Percentiles rank a stretch among this genome's conserved stretches.
phyloP scores from a whole-genome alignment of 2,329 filamentous ascomycete genomes.

The Aspergillus ibericus region DNA sequence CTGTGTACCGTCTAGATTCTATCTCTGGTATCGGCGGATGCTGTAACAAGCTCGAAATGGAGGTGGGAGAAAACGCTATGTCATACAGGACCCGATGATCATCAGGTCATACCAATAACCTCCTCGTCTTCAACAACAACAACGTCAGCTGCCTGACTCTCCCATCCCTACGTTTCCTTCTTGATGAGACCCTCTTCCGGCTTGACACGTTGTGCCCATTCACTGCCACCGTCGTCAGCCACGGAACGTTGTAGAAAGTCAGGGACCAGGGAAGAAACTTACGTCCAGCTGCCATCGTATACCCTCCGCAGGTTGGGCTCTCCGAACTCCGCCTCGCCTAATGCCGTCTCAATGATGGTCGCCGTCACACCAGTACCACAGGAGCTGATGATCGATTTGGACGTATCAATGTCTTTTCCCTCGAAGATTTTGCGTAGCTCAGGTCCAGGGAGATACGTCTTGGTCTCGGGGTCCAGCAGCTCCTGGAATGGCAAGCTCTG shows the following conservation, averaged over 20 bases:
- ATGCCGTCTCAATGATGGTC: conserved; percentile 81
- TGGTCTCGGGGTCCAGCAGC: conserved; percentile 79
- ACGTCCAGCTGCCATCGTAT: conserved; percentile 99
- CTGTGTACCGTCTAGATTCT: neutral
- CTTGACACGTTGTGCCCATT: conserved; percentile 53
- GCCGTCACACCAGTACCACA: conserved; percentile 96
- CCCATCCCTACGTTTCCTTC: conserved; percentile 26
- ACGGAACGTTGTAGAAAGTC: neutral
- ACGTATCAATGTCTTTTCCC: conserved; percentile 74
- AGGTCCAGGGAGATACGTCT: conserved; percentile 71
- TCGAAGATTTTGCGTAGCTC: conserved; percentile 75
- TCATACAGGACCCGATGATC: conserved; percentile 12
- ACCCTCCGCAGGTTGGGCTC: conserved; percentile 67
- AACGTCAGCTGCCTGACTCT: neutral
- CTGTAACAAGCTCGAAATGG: conserved; percentile 7
- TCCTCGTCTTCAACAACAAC: neutral
- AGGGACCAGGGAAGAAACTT: conserved; percentile 49
- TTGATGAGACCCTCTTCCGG: conserved; percentile 49
- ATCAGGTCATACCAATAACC: neutral
- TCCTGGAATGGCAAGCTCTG: conserved; percentile 78
- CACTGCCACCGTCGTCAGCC: conserved; percentile 31
- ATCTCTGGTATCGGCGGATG: conserved; percentile 3
- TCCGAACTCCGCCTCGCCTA: conserved; percentile 76
- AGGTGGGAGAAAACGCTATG: conserved; percentile 8
- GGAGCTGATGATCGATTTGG: conserved; percentile 78